These are phyloP conservation scores for Oryza brachyantha DNA, from an alignment of 176 grass and related monocot species.

Conservation along the genomic window DNA sequence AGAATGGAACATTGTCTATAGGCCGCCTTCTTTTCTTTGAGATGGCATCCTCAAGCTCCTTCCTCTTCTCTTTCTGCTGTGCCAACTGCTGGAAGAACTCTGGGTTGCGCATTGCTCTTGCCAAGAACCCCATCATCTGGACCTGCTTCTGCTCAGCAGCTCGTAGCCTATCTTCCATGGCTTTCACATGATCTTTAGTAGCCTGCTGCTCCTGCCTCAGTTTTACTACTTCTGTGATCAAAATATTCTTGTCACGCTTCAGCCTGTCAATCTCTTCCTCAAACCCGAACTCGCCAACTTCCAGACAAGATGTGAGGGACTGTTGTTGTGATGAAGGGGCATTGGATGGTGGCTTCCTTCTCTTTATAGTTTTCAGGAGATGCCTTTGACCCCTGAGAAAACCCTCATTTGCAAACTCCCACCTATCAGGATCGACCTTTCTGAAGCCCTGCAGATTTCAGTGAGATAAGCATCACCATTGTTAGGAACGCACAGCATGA, in stretches of 20 bases:
- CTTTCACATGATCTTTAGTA: slow-evolving; percentile 61
- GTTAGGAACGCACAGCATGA: slow-evolving; percentile 3
- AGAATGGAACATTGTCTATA: slow-evolving; percentile 53
- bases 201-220: slow-evolving; percentile 74
- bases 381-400: slow-evolving; percentile 79
- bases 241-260: slow-evolving; percentile 69
- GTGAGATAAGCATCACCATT: slow-evolving; percentile 11
- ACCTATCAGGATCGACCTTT: slow-evolving; percentile 88
- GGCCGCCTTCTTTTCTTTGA: slow-evolving; percentile 80
- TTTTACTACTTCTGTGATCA: slow-evolving; percentile 81
- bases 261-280: slow-evolving; percentile 77
- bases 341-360: slow-evolving; percentile 58
- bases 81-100: slow-evolving; percentile 66
- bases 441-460: slow-evolving; percentile 73
- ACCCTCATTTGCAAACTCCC: slow-evolving; percentile 95
- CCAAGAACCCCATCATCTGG: slow-evolving; percentile 83
- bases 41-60: slow-evolving; percentile 72
- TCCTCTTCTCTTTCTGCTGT: slow-evolving; percentile 76
- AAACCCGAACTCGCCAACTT: slow-evolving; percentile 79
- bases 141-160: slow-evolving; percentile 67
- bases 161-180: slow-evolving; percentile 65
- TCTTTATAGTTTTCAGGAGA: slow-evolving; percentile 78
- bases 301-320: slow-evolving; percentile 40
- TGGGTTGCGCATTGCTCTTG: slow-evolving; percentile 71
- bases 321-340: slow-evolving; percentile 30